Evolutionary conservation across 2,329 filamentous ascomycete species (phyloP).

Genomic region (Sphaceloma murrayae): DNA sequence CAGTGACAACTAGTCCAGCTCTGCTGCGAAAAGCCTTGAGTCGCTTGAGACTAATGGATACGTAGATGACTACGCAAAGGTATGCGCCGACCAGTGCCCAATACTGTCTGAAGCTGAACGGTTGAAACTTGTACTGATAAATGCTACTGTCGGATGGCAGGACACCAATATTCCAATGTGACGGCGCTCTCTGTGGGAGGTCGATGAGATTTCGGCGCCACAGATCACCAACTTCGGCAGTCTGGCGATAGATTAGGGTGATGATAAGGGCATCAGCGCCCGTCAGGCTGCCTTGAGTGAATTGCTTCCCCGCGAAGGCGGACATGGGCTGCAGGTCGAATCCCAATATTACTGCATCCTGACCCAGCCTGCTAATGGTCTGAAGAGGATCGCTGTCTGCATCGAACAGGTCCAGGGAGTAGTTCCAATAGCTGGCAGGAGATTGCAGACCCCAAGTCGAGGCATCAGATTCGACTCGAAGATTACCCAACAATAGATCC

Average conservation of each 20-base stretch:
- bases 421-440: slow-evolving; percentile 73
- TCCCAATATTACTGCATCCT: slow-evolving; percentile 57
- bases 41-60: slow-evolving; percentile 57
- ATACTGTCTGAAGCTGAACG: slow-evolving; percentile 59
- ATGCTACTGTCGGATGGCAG: slow-evolving; percentile 28
- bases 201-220: slow-evolving; percentile 53
- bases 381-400: slow-evolving; percentile 53
- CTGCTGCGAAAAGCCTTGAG: slow-evolving; percentile 67
- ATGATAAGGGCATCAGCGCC: slow-evolving; percentile 72
- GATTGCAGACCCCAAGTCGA: slow-evolving; percentile 64
- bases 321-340: slow-evolving; percentile 67
- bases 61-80: slow-evolving; percentile 52
- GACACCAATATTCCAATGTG: slow-evolving; percentile 5
- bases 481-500: slow-evolving; percentile 43
- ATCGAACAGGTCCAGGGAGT: slow-evolving; percentile 49
- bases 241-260: slow-evolving; percentile 59
- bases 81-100: slow-evolving; percentile 57
- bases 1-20: slow-evolving; percentile 60
- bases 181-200: slow-evolving; percentile 12
- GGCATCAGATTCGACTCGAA: slow-evolving; percentile 24
- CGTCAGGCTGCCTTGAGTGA: slow-evolving; percentile 55
- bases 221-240: slow-evolving; percentile 52
- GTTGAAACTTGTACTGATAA: slow-evolving; percentile 70
- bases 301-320: slow-evolving; percentile 72
- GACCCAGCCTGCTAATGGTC: slow-evolving; percentile 59